A percentile compares a stretch with the other conserved stretches of the same genome.
Evolutionary conservation across 371 early-diverging fungal species (phyloP).

Genomic region (Mycotypha africana): DNA sequence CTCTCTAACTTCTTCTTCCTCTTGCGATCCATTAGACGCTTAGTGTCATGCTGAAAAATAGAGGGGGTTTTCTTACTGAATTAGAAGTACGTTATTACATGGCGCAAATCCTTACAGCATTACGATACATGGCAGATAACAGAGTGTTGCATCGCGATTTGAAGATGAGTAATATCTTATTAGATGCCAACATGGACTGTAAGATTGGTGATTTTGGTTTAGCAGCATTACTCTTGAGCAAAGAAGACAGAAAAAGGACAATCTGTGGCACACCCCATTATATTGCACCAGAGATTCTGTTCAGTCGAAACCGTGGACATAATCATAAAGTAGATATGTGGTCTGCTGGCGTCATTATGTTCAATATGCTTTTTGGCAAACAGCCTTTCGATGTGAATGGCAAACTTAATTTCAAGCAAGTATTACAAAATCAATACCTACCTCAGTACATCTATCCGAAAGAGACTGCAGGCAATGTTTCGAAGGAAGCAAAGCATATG

Average conservation of each 20-base stretch:
- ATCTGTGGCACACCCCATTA: conserved; percentile 91
- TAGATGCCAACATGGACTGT: conserved; percentile 78
- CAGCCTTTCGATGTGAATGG: conserved; percentile 94
- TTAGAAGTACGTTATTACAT: conserved; percentile 87
- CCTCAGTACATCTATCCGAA: conserved; percentile 3
- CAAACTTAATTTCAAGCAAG: no score
- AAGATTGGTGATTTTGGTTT: conserved; percentile 99
- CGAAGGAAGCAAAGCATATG: conserved; percentile 70
- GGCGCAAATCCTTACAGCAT: conserved; percentile 79
- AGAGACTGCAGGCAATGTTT: conserved; percentile 23
- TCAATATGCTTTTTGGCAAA: conserved; percentile 88
- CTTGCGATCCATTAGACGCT: conserved; percentile 56
- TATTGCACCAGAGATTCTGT: conserved; percentile 95
- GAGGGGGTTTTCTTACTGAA: conserved; percentile 78
- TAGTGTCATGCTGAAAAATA: conserved; percentile 70
- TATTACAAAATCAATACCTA: no score
- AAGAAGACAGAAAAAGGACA: conserved; percentile 71
- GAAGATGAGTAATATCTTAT: conserved; percentile 95
- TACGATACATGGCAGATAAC: conserved; percentile 82
- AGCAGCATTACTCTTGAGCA: conserved; percentile 71
- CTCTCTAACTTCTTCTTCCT: neutral
- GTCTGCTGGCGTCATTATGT: conserved; percentile 96
- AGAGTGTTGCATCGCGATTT: conserved; percentile 95
- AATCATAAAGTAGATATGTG: conserved; percentile 98
- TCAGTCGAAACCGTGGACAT: conserved; percentile 74